Evolutionary conservation across 2,329 filamentous ascomycete species (phyloP).

Genomic region (Aureobasidium melanogenum): DNA sequence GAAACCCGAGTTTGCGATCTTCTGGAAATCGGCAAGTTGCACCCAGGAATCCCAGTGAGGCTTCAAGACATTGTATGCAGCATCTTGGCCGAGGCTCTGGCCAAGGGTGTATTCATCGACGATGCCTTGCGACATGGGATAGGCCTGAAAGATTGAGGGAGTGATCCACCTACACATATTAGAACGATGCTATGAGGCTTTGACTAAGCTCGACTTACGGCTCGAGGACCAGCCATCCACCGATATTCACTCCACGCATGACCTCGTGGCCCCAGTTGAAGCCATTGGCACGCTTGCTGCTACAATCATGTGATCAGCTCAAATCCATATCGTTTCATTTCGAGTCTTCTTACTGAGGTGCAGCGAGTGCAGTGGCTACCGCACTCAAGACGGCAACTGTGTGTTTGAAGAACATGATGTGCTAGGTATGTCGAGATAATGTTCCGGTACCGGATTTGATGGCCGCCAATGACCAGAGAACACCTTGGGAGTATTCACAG

Average conservation of each 20-base stretch:
- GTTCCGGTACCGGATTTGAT: neutral
- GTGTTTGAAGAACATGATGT: constrained; percentile 20
- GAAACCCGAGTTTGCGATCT: constrained; percentile 48
- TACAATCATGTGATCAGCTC: neutral
- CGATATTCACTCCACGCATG: constrained; percentile 44
- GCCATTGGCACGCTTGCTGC: constrained; percentile 7
- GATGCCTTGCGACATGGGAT: constrained; percentile 24
- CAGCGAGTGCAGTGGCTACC: constrained; percentile 17
- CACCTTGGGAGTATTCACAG: neutral
- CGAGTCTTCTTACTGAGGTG: constrained; percentile 19
- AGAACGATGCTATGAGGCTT: neutral
- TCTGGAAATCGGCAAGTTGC: constrained; percentile 44
- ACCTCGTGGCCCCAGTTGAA: constrained; percentile 43
- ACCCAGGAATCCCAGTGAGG: constrained; percentile 45
- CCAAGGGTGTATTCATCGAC: constrained; percentile 46
- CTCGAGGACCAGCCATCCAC: constrained; percentile 42
- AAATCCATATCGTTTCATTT: neutral
- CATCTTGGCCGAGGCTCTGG: constrained; percentile 39
- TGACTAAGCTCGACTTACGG: constrained; percentile 24
- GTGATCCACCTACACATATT: constrained; percentile 41
- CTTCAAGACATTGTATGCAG: constrained; percentile 35
- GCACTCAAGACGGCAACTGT: constrained; percentile 21
- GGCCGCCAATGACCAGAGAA: neutral
- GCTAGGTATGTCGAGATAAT: neutral
- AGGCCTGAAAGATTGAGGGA: constrained; percentile 44